phyloP scores from a whole-genome alignment of 2,329 filamentous ascomycete species.

The Sporothrix phasma region DNA sequence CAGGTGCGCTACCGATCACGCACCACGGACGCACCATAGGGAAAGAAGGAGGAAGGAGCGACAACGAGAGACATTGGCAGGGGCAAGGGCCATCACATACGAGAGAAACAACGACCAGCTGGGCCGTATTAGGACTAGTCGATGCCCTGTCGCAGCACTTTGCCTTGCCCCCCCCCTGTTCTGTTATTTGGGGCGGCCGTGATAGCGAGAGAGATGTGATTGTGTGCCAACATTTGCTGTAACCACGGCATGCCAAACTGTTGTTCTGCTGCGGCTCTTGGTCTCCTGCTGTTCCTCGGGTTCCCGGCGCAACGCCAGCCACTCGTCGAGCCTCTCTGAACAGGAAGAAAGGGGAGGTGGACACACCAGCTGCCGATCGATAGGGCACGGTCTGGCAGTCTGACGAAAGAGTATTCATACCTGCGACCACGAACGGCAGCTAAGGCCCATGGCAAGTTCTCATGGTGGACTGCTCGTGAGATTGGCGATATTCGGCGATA shows the following conservation, averaged over 20 bases:
- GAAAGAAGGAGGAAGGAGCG: background rate
- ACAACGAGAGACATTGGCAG: background rate
- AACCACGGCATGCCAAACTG: background rate
- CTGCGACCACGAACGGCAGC: background rate
- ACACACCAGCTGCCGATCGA: conserved; percentile 6
- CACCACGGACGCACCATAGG: background rate
- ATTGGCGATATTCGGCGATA: background rate
- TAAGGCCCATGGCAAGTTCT: background rate
- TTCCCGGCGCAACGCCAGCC: conserved; percentile 1
- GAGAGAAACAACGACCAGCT: conserved; percentile 5
- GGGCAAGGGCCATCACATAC: background rate
- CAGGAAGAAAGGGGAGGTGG: conserved; percentile 9
- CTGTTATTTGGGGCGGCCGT: background rate
- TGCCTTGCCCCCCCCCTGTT: background rate
- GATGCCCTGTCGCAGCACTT: conserved; percentile 9
- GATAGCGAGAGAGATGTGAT: background rate
- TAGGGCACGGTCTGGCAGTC: background rate
- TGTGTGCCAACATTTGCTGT: background rate
- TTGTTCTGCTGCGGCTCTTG: background rate
- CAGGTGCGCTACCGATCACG: background rate
- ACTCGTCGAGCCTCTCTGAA: background rate
- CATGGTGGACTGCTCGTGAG: background rate
- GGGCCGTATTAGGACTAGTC: conserved; percentile 11
- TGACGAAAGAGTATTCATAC: background rate
- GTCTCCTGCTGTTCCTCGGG: background rate